Conservation (phyloP, 345 rosid species). For the Turritis glabra region DNA sequence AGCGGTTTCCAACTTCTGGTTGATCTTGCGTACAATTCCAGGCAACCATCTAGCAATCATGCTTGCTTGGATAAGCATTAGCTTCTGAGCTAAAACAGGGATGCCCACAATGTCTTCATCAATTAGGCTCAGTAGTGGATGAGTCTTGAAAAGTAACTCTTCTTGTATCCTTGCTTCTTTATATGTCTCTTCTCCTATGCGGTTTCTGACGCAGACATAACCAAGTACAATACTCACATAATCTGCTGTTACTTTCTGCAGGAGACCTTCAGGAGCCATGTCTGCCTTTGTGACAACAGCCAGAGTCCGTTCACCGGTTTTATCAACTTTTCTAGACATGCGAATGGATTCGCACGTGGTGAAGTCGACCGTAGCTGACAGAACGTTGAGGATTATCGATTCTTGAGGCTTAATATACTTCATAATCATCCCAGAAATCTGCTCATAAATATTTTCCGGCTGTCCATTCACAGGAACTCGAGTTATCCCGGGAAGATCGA, state of each 20-base stretch:
- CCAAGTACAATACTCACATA: constrained; percentile 57
- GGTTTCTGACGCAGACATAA: constrained; percentile 51
- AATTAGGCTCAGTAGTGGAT: constrained; percentile 36
- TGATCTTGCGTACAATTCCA: constrained; percentile 29
- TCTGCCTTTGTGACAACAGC: constrained; percentile 57
- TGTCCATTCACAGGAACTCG: constrained; percentile 55
- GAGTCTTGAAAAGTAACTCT: constrained; percentile 23
- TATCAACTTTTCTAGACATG: constrained; percentile 52
- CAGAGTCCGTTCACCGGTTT: constrained; percentile 44
- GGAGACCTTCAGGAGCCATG: constrained; percentile 49
- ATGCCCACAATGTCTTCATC: constrained; percentile 42
- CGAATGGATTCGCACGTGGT: constrained; percentile 53
- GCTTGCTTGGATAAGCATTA: constrained; percentile 36
- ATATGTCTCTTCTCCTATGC: constrained; percentile 32
- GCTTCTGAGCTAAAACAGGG: constrained; percentile 41
- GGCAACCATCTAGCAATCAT: constrained; percentile 41
- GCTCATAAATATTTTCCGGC: constrained; percentile 55
- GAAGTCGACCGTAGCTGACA: constrained; percentile 52
- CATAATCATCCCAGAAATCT: constrained; percentile 45
- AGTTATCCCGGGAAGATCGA: constrained; percentile 61
- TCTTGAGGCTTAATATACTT: constrained; percentile 54
- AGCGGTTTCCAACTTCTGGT: constrained; percentile 44
- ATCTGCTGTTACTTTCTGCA: constrained; percentile 49
- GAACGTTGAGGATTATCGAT: constrained; percentile 52
- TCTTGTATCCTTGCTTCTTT: constrained; percentile 35